Conservation (phyloP, 768 basidiomycete genomes). For the Ephemerocybe angulata region DNA sequence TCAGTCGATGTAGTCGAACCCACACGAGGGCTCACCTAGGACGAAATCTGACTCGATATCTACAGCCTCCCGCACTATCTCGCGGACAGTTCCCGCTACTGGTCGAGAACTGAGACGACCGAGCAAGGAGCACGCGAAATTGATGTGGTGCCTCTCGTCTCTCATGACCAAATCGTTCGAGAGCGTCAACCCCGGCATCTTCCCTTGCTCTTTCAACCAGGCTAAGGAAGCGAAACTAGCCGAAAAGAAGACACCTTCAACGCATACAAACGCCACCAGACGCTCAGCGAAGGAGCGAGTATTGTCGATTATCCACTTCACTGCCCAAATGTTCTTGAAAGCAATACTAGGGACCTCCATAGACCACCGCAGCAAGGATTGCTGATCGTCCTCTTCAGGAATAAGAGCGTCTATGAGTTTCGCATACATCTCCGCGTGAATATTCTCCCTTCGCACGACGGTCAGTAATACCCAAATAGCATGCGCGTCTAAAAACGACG, state of each 20-base stretch:
- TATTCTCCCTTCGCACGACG: background rate
- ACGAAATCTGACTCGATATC: conserved; percentile 2
- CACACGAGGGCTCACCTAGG: background rate
- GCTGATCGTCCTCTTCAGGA: background rate
- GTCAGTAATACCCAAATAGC: background rate
- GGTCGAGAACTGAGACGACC: background rate
- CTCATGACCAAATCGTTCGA: conserved; percentile 83
- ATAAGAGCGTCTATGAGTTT: background rate
- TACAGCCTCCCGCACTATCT: conserved; percentile 1
- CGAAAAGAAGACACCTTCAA: conserved; percentile 83
- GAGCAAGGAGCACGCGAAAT: conserved; percentile 74
- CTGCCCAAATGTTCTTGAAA: background rate
- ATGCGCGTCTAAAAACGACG: no score
- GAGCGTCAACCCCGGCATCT: conserved; percentile 81
- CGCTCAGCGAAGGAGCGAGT: background rate
- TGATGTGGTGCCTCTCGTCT: conserved; percentile 82
- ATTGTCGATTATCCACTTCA: background rate
- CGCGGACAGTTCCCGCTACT: background rate
- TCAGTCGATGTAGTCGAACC: background rate
- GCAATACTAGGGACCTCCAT: background rate
- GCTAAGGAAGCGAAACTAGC: conserved; percentile 76
- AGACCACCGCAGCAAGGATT: background rate
- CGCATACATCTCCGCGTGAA: background rate
- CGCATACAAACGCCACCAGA: conserved; percentile 53
- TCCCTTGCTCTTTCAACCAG: conserved; percentile 79